Base-by-base conservation (phyloP, 2,329 filamentous ascomycete species). In the Calonectria multiphialidica region DNA sequence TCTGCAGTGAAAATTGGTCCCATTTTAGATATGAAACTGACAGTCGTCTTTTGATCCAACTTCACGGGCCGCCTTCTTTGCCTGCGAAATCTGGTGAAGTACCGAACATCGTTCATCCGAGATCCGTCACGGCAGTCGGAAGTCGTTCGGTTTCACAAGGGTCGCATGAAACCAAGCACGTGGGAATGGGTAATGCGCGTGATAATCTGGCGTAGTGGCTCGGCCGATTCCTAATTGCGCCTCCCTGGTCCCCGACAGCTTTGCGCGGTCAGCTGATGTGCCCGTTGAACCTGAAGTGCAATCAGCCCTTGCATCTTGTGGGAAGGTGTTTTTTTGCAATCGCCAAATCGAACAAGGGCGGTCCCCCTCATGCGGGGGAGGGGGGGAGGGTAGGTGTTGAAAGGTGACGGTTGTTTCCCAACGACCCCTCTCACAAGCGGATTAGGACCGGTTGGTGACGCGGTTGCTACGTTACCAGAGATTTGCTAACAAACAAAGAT, bases 381-480 rank as follows among this genome's bases (percentile, higher is more conserved):
- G n/a, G n/a, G n/a, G n/a, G 12, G n/a, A 12, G 33, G 33, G 33
- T 10, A 15, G 13, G 23, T 6, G 10, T 59, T 23, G 53, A 9
- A 18, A n/a, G 33, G 40, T 35, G 15, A 5, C 21, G 4, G 12
- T 5, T 37, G 13, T 37, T 37, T 37, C 18, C 33, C 13, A 9
- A 57, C 25, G 13, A 25, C 30, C 53, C 33, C 15, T 25, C 15
- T 40, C 35, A 18, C 53, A 28, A 40, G 23, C 30, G 30, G 28
- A 40, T 30, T 16, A 35, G n/a, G 35, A 21, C 15, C n/a, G 53
- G 35, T 59, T 37, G 23, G 53, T 37, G 15, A 23, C 37, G 53
- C 35, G 53, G 33, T 59, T 59, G 35, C 35, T 59, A 59, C 53
- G 53, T 59, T 59, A 59, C 53, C 35, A 59, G 21, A 25, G 53